These are phyloP conservation scores for Penicillium maclennaniae DNA, from an alignment of 495 filamentous ascomycete species.

Conservation along the genomic window DNA sequence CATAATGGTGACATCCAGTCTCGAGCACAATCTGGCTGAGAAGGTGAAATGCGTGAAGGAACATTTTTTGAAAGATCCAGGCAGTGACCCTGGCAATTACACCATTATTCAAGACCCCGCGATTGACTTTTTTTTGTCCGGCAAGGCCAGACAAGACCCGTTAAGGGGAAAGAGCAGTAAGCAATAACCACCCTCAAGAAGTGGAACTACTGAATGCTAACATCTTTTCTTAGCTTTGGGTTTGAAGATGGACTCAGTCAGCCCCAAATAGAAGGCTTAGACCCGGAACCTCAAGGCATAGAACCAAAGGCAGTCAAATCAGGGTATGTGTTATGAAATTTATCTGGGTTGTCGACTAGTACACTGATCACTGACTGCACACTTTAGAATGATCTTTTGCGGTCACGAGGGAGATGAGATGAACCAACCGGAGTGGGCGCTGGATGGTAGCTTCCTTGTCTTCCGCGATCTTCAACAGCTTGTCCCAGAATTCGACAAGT, in stretches of 20 bases:
- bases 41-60: neutral
- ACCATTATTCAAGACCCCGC: neutral
- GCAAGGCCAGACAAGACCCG: neutral
- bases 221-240: constrained; percentile 22
- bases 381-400: constrained; percentile 14
- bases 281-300: constrained; percentile 7
- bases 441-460: constrained; percentile 36
- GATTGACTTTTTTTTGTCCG: neutral
- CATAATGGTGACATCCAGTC: constrained; percentile 9
- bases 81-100: neutral
- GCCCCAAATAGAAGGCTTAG: constrained; percentile 26
- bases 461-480: constrained; percentile 34
- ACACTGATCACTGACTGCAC: neutral
- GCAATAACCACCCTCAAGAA: too few relatives aligned
- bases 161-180: neutral
- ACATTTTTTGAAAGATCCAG: neutral
- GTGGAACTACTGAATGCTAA: too few relatives aligned
- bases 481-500: constrained; percentile 31
- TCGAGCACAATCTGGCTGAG: neutral
- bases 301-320: constrained; percentile 16
- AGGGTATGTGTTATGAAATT: constrained; percentile 13
- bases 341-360: neutral
- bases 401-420: constrained; percentile 11
- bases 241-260: constrained; percentile 32
- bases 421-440: constrained; percentile 26